These are phyloP conservation scores for Calonectria henricotiae DNA, from an alignment of 2,329 filamentous ascomycete species.

Conservation along the genomic window DNA sequence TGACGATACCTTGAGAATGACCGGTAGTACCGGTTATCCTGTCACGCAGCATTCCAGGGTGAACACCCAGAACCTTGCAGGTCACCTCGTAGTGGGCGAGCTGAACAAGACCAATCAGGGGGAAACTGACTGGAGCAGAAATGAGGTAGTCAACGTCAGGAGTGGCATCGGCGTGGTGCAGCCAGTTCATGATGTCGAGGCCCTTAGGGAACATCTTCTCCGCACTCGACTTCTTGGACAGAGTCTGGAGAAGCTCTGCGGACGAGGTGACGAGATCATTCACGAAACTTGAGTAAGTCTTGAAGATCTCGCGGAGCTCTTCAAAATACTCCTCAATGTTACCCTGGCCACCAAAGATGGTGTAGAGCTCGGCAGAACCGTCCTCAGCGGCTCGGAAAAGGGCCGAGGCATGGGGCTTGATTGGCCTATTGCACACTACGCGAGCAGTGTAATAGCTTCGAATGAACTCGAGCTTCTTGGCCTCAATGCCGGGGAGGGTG, in stretches of 20 bases:
- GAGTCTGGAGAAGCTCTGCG: slow-evolving; percentile 88
- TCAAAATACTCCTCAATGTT: slow-evolving; percentile 99
- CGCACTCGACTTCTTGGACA: slow-evolving; percentile 87
- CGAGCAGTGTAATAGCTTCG: slow-evolving; percentile 94
- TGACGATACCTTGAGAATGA: slow-evolving; percentile 96
- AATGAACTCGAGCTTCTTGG: slow-evolving; percentile 93
- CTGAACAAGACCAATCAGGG: slow-evolving; percentile 95
- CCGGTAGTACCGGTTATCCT: slow-evolving; percentile 91
- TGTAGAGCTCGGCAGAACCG: slow-evolving; percentile 88
- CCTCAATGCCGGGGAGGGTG: slow-evolving; percentile 88
- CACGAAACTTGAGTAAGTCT: slow-evolving; percentile 91
- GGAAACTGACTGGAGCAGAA: slow-evolving; percentile 95
- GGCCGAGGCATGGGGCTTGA: slow-evolving; percentile 94
- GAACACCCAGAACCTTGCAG: slow-evolving; percentile 90
- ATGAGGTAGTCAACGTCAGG: slow-evolving; percentile 96
- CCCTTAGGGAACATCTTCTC: slow-evolving; percentile 98
- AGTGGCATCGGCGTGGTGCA: slow-evolving; percentile 89
- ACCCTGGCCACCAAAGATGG: slow-evolving; percentile 95
- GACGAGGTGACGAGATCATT: slow-evolving; percentile 86
- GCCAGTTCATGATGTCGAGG: slow-evolving; percentile 95
- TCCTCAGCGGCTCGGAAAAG: slow-evolving; percentile 91
- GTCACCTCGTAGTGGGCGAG: slow-evolving; percentile 96
- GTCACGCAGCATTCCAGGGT: slow-evolving; percentile 90
- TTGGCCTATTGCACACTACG: slow-evolving; percentile 85
- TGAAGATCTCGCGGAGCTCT: slow-evolving; percentile 92